These are phyloP conservation scores for Medicago truncatula DNA, from an alignment of 306 rosid genomes.

Conservation along the genomic window MtrunA17r5.0-ANR NC_053046.1:2220501-2221000, in stretches of 20 bases:
- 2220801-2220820: neutral
- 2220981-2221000: constrained; percentile 5
- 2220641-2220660: constrained; percentile 3
- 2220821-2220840: constrained; percentile 6
- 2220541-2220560: neutral
- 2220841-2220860: neutral
- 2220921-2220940: constrained; percentile 4
- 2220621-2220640: neutral
- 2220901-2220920: neutral
- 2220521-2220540: neutral
- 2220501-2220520: neutral
- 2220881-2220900: constrained; percentile 6
- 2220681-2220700: neutral
- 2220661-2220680: neutral
- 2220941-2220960: neutral
- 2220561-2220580: neutral
- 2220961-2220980: neutral
- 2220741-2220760: neutral
- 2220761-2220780: neutral
- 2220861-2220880: neutral
- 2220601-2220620: neutral
- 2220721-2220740: constrained; percentile 8
- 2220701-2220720: neutral
- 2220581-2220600: constrained; percentile 18
- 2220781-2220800: neutral